Evolutionary conservation across 176 grass and related monocot species (phyloP).

Genomic region (Tillandsia fasciculata): DNA sequence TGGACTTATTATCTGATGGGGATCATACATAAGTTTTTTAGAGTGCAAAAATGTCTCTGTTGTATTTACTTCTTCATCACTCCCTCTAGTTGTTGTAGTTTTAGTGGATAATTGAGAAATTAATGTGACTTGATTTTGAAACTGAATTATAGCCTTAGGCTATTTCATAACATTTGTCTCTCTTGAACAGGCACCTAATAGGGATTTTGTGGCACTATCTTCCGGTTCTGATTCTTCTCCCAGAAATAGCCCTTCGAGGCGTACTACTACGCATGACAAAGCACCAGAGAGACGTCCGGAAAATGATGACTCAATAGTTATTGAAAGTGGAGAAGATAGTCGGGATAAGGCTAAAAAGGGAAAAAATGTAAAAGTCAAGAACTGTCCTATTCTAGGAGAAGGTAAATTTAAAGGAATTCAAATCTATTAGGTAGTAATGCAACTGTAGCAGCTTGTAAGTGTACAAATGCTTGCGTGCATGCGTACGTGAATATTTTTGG

Average conservation of each 20-base stretch:
- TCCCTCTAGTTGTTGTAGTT: background rate
- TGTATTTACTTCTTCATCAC: background rate
- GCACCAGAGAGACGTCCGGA: constrained; percentile 17
- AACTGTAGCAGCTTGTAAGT: background rate
- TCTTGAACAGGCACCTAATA: constrained; percentile 43
- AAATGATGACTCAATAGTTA: constrained; percentile 14
- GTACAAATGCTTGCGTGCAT: background rate
- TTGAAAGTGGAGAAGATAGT: constrained; percentile 30
- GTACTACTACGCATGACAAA: constrained; percentile 15
- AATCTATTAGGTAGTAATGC: background rate
- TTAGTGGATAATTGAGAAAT: background rate
- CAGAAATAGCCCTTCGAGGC: constrained; percentile 36
- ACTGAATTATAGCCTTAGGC: constrained; percentile 10
- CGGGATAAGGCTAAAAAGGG: constrained; percentile 20
- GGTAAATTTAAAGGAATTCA: constrained; percentile 19
- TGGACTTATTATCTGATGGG: background rate
- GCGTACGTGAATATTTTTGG: background rate
- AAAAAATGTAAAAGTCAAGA: constrained; percentile 22
- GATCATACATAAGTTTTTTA: background rate
- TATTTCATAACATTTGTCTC: background rate
- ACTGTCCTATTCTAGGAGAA: constrained; percentile 19
- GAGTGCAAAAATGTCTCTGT: background rate
- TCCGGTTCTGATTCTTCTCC: constrained; percentile 53
- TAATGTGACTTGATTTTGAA: background rate
- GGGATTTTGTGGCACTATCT: constrained; percentile 39